Base-by-base conservation (phyloP, 169 alveolate genomes). In the Plasmodium blacklocki region DNA sequence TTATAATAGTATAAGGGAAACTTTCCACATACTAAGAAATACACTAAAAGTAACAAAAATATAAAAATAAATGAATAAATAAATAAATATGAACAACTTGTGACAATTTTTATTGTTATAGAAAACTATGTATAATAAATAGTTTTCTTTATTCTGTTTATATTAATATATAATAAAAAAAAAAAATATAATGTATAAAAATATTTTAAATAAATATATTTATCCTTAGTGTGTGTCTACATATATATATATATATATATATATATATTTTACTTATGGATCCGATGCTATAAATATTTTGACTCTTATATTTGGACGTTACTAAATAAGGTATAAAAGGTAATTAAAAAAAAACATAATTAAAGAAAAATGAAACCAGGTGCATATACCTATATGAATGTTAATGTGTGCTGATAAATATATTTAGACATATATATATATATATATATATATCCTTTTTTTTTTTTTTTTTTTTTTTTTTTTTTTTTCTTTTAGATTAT, bases 231-330 rank as follows among this genome's bases (percentile, higher is more conserved):
- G 47, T 39, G 47, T 39, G 11, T 39, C 47, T 39, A 39, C 47
- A 39, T 39, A 39, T 39, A 39, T 39, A 39, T 32, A 32, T 32
- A 32, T 26, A 26, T 32, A 32, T 32, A 32, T 32, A 32, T 39
- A 39, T 39, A 39, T 39, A 39, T 3, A 39, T 63, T 21, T 76
- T 64, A 76, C 88, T 76, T 76, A 76, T 76, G 19, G 66, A 43
- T 63, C 88, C 88, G 50, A 76, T 63, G 21, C 76, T 76, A 45
- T 76, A 76, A 56, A 76, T 23, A 45, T 76, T 76, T 76, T 63
- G 68, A 12, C 73, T 68, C 45, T 60, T 76, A 23, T n/a, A 63
- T 47, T 47, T 76, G 49, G 67, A 63, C 49, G 50, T 62, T n/a
- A 23, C 88, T 76, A 47, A n/a, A 15, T 56, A n/a, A 58, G 63